Percentiles rank a stretch among this genome's conserved stretches.
Evolutionary conservation across 805 yeast species (phyloP).

Genomic region (Saturnispora diversa): DNA sequence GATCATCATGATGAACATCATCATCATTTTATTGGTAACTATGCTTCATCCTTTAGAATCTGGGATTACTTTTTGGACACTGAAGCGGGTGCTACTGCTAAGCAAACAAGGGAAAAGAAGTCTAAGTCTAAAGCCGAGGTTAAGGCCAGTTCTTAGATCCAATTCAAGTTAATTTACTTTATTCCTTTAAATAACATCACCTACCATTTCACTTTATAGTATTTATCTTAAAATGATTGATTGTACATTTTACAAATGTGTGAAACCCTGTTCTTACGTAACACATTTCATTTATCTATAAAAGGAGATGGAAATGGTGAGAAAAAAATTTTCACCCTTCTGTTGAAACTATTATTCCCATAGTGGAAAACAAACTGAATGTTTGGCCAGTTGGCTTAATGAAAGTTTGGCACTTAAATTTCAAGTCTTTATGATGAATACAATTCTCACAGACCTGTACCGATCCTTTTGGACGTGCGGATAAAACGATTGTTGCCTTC

Average conservation of each 20-base stretch:
- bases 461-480: constrained; percentile 31
- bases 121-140: constrained; percentile 50
- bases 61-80: constrained; percentile 87
- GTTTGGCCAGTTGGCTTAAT: neutral
- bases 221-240: too few relatives aligned
- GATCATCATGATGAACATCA: constrained; percentile 98
- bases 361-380: too few relatives aligned
- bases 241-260: too few relatives aligned
- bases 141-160: constrained; percentile 18
- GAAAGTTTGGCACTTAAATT: too few relatives aligned
- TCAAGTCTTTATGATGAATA: constrained; percentile 35
- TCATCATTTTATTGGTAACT: constrained; percentile 91
- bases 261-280: too few relatives aligned
- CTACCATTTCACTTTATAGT: too few relatives aligned
- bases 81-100: constrained; percentile 82
- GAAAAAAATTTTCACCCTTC: neutral
- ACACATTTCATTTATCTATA: too few relatives aligned
- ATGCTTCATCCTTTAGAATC: constrained; percentile 92
- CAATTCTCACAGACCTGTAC: constrained; percentile 55
- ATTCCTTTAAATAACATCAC: neutral
- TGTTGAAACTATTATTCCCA: too few relatives aligned
- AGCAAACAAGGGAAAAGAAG: constrained; percentile 60
- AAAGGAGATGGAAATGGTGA: neutral
- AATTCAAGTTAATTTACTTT: too few relatives aligned
- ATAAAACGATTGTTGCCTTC: constrained; percentile 25